phyloP scores from a whole-genome alignment of 768 basidiomycete genomes.

The Dioszegia hungarica region DNA sequence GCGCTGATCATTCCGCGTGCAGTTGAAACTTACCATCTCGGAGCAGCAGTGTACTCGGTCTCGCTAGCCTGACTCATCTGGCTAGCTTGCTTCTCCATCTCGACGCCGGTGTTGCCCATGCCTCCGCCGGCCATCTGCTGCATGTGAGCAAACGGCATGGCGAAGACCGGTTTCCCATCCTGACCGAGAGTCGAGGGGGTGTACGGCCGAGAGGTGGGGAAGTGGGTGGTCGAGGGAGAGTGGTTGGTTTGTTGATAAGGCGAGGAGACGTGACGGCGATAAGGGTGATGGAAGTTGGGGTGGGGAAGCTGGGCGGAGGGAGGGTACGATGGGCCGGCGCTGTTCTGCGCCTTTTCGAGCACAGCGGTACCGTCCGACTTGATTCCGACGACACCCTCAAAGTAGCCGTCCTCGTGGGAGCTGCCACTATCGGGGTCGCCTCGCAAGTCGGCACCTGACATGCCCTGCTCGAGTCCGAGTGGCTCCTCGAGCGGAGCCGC shows the following conservation, averaged over 20 bases:
- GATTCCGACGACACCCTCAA: constrained; percentile 38
- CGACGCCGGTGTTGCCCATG: constrained; percentile 15
- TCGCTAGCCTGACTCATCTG: constrained; percentile 14
- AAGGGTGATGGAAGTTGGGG: constrained; percentile 19
- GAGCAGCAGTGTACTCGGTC: constrained; percentile 11
- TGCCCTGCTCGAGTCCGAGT: constrained; percentile 16
- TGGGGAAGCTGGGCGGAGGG: constrained; percentile 14
- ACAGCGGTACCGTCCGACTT: constrained; percentile 32
- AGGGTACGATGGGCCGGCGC: constrained; percentile 12
- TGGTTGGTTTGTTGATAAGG: background rate
- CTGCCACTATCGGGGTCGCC: background rate
- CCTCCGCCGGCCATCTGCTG: constrained; percentile 8
- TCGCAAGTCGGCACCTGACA: background rate
- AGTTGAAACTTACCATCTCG: constrained; percentile 31
- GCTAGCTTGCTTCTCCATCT: constrained; percentile 31
- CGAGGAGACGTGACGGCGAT: constrained; percentile 13
- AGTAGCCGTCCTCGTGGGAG: constrained; percentile 26
- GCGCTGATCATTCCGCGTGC: background rate
- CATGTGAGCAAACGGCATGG: constrained; percentile 28
- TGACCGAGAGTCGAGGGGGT: constrained; percentile 14
- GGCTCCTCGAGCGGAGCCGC: constrained; percentile 22
- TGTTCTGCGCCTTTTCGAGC: constrained; percentile 11
- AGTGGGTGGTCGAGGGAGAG: background rate
- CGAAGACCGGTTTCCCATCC: constrained; percentile 33
- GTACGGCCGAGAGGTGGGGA: background rate